These are phyloP conservation scores for Martensiomyces pterosporus DNA, from an alignment of 192 early-diverging fungal genomes.

Conservation along the genomic window DNA sequence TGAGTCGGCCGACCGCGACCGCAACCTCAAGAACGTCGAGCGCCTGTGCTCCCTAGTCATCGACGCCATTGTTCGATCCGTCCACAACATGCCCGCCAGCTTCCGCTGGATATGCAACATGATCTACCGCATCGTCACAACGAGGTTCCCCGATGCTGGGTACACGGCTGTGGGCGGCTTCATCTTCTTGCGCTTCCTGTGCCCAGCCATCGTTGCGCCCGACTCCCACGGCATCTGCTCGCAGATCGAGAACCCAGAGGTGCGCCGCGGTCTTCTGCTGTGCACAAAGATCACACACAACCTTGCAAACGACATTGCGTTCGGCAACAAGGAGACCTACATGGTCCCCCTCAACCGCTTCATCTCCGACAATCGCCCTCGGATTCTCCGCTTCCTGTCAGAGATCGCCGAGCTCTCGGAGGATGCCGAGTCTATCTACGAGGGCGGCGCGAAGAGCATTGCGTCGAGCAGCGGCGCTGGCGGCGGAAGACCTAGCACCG, in stretches of 20 bases:
- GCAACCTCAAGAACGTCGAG: slow-evolving; percentile 77
- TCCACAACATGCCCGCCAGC: slow-evolving; percentile 60
- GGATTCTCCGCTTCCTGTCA: slow-evolving; percentile 73
- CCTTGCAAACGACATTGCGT: slow-evolving; percentile 90
- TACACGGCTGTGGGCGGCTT: slow-evolving; percentile 90
- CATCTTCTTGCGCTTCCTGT: slow-evolving; percentile 93
- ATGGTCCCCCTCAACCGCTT: slow-evolving; percentile 92
- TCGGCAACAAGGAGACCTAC: slow-evolving; percentile 92
- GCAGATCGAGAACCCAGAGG: slow-evolving; percentile 60
- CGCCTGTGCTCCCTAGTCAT: slow-evolving; percentile 72
- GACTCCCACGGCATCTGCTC: slow-evolving; percentile 74
- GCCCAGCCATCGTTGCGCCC: slow-evolving; percentile 92
- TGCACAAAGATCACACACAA: slow-evolving; percentile 96
- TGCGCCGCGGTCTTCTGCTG: slow-evolving; percentile 82
- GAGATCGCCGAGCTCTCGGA: slow-evolving; percentile 64
- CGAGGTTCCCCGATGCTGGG: slow-evolving; percentile 79
- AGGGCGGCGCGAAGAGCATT: slow-evolving; percentile 37
- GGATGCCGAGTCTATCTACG: slow-evolving; percentile 40
- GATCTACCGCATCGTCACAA: slow-evolving; percentile 70
- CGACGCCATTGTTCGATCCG: slow-evolving; percentile 77
- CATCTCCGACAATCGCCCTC: slow-evolving; percentile 73
- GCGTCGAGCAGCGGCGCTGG: slow-evolving; percentile 27
- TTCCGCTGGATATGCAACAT: slow-evolving; percentile 81
- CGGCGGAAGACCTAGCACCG: slow-evolving; percentile 26
- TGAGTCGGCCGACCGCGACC: slow-evolving; percentile 60